A percentile compares a stretch with the other conserved stretches of the same genome.
These are phyloP conservation scores for Mytilinidion resinicola DNA, from an alignment of 495 filamentous ascomycete genomes.

Conservation along the genomic window DNA sequence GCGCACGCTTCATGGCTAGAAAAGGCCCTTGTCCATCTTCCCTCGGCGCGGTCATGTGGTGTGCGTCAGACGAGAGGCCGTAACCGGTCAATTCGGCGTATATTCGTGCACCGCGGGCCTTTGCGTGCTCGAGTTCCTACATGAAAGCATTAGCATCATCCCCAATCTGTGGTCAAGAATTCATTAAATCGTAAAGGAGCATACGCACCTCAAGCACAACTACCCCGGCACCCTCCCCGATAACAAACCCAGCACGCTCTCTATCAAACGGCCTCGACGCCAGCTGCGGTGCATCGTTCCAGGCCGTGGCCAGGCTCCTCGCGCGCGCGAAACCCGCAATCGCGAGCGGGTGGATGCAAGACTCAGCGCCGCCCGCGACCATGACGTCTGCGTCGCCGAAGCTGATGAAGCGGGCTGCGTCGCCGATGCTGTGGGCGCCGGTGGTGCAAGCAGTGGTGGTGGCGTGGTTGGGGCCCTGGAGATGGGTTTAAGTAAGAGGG, in stretches of 20 bases:
- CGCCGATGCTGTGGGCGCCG: constrained; percentile 87
- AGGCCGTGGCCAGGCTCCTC: constrained; percentile 72
- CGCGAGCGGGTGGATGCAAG: constrained; percentile 91
- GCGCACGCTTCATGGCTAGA: constrained; percentile 76
- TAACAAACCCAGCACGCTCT: constrained; percentile 79
- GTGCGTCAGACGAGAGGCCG: constrained; percentile 77
- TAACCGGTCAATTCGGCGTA: constrained; percentile 90
- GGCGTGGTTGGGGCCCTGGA: constrained; percentile 79
- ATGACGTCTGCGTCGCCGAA: constrained; percentile 89
- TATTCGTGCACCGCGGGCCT: constrained; percentile 66
- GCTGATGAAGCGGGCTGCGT: constrained; percentile 84
- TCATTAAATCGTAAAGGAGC: too few species aligned
- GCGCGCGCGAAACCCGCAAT: constrained; percentile 87
- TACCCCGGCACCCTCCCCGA: constrained; percentile 86
- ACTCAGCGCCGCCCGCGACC: constrained; percentile 89
- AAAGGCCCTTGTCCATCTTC: constrained; percentile 74
- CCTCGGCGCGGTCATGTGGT: constrained; percentile 87
- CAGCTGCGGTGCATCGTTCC: constrained; percentile 64
- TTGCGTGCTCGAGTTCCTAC: constrained; percentile 80
- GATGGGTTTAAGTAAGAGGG: not conserved
- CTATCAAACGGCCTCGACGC: constrained; percentile 85
- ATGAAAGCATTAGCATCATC: constrained; percentile 8
- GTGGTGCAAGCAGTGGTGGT: constrained; percentile 94
- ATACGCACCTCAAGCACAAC: constrained; percentile 65
- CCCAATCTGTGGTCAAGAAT: not conserved